phyloP scores from a whole-genome alignment of 2,329 filamentous ascomycete species.

The Fusarium citri region DNA sequence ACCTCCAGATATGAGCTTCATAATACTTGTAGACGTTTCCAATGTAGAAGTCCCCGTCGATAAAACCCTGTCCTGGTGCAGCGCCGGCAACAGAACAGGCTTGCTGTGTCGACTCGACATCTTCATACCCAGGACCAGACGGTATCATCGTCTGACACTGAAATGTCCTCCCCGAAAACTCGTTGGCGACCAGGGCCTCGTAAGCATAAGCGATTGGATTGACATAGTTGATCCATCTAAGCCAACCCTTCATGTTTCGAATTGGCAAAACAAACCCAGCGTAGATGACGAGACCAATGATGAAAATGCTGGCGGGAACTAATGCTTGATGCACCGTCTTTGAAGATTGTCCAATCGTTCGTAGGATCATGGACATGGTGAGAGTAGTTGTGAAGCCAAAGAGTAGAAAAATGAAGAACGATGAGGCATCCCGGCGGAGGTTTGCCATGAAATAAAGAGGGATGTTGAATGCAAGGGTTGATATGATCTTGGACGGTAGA shows the following conservation, averaged over 20 bases:
- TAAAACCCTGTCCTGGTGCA: constrained; percentile 1
- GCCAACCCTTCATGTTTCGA: constrained; percentile 60
- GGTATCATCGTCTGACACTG: constrained; percentile 55
- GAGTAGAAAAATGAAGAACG: constrained; percentile 61
- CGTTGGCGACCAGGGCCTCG: constrained; percentile 72
- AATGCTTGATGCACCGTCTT: constrained; percentile 40
- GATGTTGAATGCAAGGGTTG: constrained; percentile 53
- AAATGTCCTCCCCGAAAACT: constrained; percentile 62
- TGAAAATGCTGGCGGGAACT: constrained; percentile 36
- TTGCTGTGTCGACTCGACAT: background rate
- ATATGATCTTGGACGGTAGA: constrained; percentile 33
- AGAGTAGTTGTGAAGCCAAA: constrained; percentile 65
- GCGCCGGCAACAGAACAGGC: constrained; percentile 28
- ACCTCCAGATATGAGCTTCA: constrained; percentile 66
- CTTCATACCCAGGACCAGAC: constrained; percentile 28
- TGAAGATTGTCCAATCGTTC: constrained; percentile 38
- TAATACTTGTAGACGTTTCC: constrained; percentile 56
- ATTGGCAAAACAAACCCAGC: constrained; percentile 61
- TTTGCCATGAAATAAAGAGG: constrained; percentile 73
- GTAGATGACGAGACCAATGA: constrained; percentile 55
- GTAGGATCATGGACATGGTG: constrained; percentile 73
- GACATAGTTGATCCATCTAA: constrained; percentile 74
- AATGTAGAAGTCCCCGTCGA: constrained; percentile 34
- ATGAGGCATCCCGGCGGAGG: constrained; percentile 67
- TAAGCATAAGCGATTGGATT: constrained; percentile 73